phyloP scores from a whole-genome alignment of 2,329 filamentous ascomycete genomes.

The Paraphaeosphaeria minitans region DNA sequence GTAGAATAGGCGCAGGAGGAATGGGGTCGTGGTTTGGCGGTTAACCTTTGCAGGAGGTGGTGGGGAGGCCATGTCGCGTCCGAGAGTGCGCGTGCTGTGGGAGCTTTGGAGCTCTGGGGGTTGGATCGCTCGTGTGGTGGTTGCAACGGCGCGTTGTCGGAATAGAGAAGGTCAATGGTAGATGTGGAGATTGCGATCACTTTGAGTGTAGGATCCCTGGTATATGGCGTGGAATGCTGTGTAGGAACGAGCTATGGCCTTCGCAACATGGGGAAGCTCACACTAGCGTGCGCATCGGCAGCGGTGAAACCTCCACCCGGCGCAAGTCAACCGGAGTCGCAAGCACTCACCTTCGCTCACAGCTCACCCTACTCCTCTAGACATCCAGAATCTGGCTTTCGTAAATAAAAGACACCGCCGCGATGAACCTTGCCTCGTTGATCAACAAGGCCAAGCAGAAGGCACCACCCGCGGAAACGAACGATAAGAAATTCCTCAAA shows the following conservation, averaged over 20 bases:
- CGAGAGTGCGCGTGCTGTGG: neutral
- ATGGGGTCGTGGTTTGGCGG: conserved; percentile 75
- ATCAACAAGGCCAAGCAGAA: conserved; percentile 78
- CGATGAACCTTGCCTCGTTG: conserved; percentile 95
- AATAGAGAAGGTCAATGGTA: neutral
- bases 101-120: neutral
- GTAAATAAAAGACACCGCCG: conserved; percentile 6
- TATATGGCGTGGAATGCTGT: too few species aligned
- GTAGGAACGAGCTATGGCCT: neutral
- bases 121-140: neutral
- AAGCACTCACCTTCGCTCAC: neutral
- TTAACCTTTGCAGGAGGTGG: conserved; percentile 55
- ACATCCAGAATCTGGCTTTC: neutral
- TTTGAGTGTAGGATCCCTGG: neutral
- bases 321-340: neutral
- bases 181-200: neutral
- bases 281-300: conserved; percentile 10
- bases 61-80: conserved; percentile 39
- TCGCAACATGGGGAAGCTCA: neutral
- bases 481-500: conserved; percentile 73
- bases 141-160: neutral
- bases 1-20: conserved; percentile 86
- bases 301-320: conserved; percentile 2
- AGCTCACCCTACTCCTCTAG: conserved; percentile 1
- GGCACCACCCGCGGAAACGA: conserved; percentile 39